Base-by-base conservation (phyloP, 331 rosid genomes). In the Malus hybrid region DNA sequence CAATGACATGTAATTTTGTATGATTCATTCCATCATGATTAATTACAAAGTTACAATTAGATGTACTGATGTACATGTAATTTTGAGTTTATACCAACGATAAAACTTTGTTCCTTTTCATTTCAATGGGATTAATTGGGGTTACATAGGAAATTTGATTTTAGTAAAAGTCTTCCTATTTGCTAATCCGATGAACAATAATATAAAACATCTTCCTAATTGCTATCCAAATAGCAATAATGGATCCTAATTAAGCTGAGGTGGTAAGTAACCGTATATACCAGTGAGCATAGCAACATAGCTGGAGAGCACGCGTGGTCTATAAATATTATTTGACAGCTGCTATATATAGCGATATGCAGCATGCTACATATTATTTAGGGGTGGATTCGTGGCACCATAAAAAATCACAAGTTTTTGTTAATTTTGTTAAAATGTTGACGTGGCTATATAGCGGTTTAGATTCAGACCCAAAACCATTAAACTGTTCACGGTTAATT, bases 301-400 rank as follows among this genome's bases (percentile, higher is more conserved):
- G 69, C 76, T 70, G 76, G 76, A 70, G 56, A 71, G 19, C 55
- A 33, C 71, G 62, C 71, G 52, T 39, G 46, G 16, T 2, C 4
- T 16, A 32, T 31, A 48, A 61, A 70, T 72, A 36, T 52, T 15
- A 52, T 52, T 7, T 60, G 68, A 5, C 76, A 72, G 76, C 68
- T n/a, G 18, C 8, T 3, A 65, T 9, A 4, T 28, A 63, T 6
- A 39, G 18, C 3, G 6, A 46, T 46, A 46, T 46, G 54, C 3
- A 4, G 54, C 54, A 46, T 46, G 18, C 54, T 46, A 46, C 54
- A 46, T 39, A 39, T 39, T 39, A 39, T 2, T 0, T 9, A 3
- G 4, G 44, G 46, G 12, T 39, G 4, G 12, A 39, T 9, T 39
- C 12, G 0, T 39, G 46, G 46, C 4, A 9, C 46, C 46, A 39